Evolutionary conservation across 202 grass and related monocot genomes (phyloP).

Genomic region (Schoenoplectus tabernaemontani): DNA sequence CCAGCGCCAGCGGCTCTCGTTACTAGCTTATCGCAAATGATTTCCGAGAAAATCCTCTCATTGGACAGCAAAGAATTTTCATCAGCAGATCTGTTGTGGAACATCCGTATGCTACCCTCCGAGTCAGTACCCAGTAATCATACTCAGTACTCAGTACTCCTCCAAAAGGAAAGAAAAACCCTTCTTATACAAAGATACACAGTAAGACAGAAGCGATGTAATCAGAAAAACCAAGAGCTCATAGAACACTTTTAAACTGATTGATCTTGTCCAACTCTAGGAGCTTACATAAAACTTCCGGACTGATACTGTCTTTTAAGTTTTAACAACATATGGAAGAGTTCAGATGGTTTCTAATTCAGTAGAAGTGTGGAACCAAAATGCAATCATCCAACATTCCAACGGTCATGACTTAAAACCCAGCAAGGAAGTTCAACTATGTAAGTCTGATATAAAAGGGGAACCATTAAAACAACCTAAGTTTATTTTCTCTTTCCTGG

Average conservation of each 20-base stretch:
- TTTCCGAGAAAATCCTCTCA: neutral
- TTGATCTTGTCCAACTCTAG: neutral
- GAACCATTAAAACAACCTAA: no score
- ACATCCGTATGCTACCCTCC: neutral
- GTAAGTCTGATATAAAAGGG: no score
- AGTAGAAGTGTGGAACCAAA: neutral
- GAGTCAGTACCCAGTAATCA: neutral
- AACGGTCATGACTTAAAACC: no score
- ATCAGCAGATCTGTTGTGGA: neutral
- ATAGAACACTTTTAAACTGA: neutral
- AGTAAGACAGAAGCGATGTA: neutral
- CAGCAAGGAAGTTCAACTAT: no score
- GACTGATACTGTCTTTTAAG: neutral
- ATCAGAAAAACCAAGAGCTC: neutral
- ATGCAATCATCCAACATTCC: neutral
- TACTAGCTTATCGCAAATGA: slow-evolving; percentile 20
- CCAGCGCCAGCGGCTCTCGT: neutral
- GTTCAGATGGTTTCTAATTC: neutral
- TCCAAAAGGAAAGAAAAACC: no score
- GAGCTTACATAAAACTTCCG: neutral
- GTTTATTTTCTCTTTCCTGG: neutral
- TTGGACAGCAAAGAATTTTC: neutral
- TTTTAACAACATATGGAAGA: neutral
- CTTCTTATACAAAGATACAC: no score
- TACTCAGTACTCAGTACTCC: no score